Evolutionary conservation across 1,139 yeast genomes (phyloP).

Genomic region (Maudiozyma humilis): DNA sequence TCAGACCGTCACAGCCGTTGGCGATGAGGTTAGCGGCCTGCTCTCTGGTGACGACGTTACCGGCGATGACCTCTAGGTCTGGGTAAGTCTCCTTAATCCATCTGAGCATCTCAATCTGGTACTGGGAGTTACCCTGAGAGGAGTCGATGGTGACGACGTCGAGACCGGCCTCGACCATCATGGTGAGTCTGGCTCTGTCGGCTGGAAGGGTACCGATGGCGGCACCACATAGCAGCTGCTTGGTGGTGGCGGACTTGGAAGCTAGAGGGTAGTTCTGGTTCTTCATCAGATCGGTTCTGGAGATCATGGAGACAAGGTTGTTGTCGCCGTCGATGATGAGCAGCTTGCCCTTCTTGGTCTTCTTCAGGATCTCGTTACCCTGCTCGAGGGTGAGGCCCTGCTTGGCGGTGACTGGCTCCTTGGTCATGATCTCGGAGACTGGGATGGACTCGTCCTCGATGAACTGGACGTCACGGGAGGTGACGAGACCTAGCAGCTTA

Average conservation of each 20-base stretch:
- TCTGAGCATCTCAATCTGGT: constrained; percentile 87
- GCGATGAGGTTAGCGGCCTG: constrained; percentile 94
- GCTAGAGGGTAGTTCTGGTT: constrained; percentile 91
- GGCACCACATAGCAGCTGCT: constrained; percentile 97
- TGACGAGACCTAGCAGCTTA: constrained; percentile 86
- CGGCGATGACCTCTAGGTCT: constrained; percentile 83
- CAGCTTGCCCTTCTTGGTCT: constrained; percentile 93
- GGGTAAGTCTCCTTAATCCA: constrained; percentile 82
- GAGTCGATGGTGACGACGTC: constrained; percentile 95
- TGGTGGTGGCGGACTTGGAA: constrained; percentile 84
- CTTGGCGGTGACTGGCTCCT: constrained; percentile 71
- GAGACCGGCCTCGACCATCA: constrained; percentile 91
- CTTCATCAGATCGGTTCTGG: constrained; percentile 95
- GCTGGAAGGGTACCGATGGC: constrained; percentile 91
- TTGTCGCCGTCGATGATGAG: constrained; percentile 80
- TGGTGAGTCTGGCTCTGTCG: constrained; percentile 74
- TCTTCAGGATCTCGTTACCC: constrained; percentile 85
- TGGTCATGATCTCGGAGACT: constrained; percentile 82
- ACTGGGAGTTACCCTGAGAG: constrained; percentile 93
- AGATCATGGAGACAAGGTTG: constrained; percentile 76
- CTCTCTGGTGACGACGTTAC: constrained; percentile 97
- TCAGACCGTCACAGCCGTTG: constrained; percentile 96
- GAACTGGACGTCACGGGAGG: constrained; percentile 96
- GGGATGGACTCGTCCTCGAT: constrained; percentile 59
- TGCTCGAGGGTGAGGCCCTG: constrained; percentile 72